Evolutionary conservation across 2,329 filamentous ascomycete genomes (phyloP), one percentile per base, ranked within the genome.

Genomic region (Neopestalotiopsis rosae): DNA sequence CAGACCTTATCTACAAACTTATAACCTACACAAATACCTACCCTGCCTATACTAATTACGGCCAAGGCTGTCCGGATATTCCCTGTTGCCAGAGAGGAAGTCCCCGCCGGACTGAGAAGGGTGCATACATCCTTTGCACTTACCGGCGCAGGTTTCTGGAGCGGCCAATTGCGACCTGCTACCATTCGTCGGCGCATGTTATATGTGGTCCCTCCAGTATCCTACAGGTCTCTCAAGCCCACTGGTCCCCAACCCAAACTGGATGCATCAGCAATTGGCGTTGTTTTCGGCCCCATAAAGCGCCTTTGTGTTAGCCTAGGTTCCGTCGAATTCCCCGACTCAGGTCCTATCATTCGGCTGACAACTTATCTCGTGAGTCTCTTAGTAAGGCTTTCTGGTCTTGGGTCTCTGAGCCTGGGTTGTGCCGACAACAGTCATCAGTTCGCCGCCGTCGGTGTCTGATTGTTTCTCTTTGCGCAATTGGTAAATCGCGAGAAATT

Each of bases 401-500:
- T 57, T 28, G 14, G 13, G 24, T 66, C 49, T 38, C 34, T 38
- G 34, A 10, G 6, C 34, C 10, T 7, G 34, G 34, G 12, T 5
- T 57, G 30, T 34, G 24, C n/a, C 59, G 30, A 40, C 30, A 34
- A 40, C n/a, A 30, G 13, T 45, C 42, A 49, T 30, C 28, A 14
- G 42, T 49, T 49, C 49, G 49, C 10, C n/a, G 17, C 14, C 17
- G 28, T 49, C 13, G n/a, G 14, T 34, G n/a, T 13, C 49, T 34
- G 32, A 32, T 38, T 9, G 42, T 20, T 72, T 75, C 66, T 57
- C 68, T 76, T 5, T 63, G 32, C 61, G 14, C 34, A 24, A 59
- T 59, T 59, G 57, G 57, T 7, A 24, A n/a, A 14, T 59, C n/a
- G 56, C 5, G 57, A 14, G 24, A 52, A 20, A 52, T 52, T 52